A percentile compares a stretch with the other conserved stretches of the same genome.
Evolutionary conservation across 2,329 filamentous ascomycete genomes (phyloP).

Genomic region (Verticillium tricorpus): DNA sequence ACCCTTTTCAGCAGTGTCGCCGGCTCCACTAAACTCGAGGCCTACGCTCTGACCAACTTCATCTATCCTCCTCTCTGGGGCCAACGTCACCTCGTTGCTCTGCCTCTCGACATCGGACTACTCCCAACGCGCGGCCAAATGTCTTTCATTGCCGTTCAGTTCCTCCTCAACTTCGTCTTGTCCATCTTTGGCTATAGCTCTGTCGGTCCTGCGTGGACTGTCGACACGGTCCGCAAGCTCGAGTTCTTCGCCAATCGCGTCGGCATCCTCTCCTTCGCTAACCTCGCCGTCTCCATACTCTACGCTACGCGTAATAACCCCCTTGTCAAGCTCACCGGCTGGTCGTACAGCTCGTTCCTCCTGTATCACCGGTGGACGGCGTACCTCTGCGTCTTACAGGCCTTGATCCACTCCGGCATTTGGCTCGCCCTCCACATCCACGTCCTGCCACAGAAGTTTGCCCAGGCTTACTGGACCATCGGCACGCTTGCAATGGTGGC

Average conservation of each 20-base stretch:
- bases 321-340: constrained; percentile 5
- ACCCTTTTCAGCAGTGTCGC: constrained; percentile 31
- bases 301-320: constrained; percentile 6
- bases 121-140: constrained; percentile 30
- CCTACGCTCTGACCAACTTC: constrained; percentile 12
- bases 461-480: constrained; percentile 15
- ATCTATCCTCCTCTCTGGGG: constrained; percentile 26
- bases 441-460: constrained; percentile 5
- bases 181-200: constrained; percentile 22
- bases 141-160: constrained; percentile 25
- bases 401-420: constrained; percentile 6
- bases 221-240: constrained; percentile 20
- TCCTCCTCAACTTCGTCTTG: constrained; percentile 28
- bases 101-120: constrained; percentile 18
- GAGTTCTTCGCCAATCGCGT: constrained; percentile 16
- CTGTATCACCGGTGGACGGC: constrained; percentile 10
- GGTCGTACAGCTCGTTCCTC: constrained; percentile 7
- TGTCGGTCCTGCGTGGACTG: constrained; percentile 7
- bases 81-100: constrained; percentile 24
- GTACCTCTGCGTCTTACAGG: constrained; percentile 6
- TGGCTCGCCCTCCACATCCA: constrained; percentile 6
- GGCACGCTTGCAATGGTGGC: constrained; percentile 13
- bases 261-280: constrained; percentile 7
- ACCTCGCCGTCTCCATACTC: constrained; percentile 5
- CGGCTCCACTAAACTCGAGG: constrained; percentile 11